Evolutionary conservation across 225 moss, liverwort and hornwort genomes (phyloP).

Genomic region (Pseudisothecium myosuroides): DNA sequence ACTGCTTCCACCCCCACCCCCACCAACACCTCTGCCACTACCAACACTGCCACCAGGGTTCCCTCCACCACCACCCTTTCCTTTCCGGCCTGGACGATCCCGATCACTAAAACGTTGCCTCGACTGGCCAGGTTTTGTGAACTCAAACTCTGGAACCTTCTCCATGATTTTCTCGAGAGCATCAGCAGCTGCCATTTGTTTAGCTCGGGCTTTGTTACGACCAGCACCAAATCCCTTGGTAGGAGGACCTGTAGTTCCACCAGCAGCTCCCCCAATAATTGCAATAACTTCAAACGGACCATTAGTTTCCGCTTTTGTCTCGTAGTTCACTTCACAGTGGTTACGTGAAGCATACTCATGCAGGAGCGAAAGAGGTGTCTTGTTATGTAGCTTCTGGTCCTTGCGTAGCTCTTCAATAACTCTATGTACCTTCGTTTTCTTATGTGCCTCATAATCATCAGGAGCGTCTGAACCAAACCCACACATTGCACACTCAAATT

Average conservation of each 20-base stretch:
- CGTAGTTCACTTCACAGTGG: constrained; percentile 55
- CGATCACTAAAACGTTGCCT: constrained; percentile 61
- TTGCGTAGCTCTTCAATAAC: constrained; percentile 53
- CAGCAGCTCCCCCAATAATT: constrained; percentile 52
- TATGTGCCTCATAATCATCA: constrained; percentile 46
- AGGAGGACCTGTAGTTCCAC: constrained; percentile 49
- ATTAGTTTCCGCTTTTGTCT: constrained; percentile 56
- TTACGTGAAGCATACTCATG: constrained; percentile 66
- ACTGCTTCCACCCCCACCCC: constrained; percentile 17
- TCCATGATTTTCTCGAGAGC: constrained; percentile 57
- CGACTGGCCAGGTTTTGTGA: constrained; percentile 58
- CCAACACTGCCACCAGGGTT: constrained; percentile 14
- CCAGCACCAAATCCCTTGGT: constrained; percentile 49
- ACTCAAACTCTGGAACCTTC: constrained; percentile 55
- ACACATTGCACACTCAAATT: constrained; percentile 58
- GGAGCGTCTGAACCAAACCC: constrained; percentile 48
- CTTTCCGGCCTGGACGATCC: constrained; percentile 48
- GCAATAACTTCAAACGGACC: constrained; percentile 45
- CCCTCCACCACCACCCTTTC: constrained; percentile 24
- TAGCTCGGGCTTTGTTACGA: constrained; percentile 55
- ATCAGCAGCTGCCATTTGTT: constrained; percentile 61
- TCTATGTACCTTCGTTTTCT: constrained; percentile 48
- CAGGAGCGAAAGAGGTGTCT: constrained; percentile 50
- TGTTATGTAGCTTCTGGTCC: constrained; percentile 54
- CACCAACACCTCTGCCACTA: constrained; percentile 10